phyloP scores from a whole-genome alignment of 495 filamentous ascomycete genomes.

The Aspergillus panamensis region DNA sequence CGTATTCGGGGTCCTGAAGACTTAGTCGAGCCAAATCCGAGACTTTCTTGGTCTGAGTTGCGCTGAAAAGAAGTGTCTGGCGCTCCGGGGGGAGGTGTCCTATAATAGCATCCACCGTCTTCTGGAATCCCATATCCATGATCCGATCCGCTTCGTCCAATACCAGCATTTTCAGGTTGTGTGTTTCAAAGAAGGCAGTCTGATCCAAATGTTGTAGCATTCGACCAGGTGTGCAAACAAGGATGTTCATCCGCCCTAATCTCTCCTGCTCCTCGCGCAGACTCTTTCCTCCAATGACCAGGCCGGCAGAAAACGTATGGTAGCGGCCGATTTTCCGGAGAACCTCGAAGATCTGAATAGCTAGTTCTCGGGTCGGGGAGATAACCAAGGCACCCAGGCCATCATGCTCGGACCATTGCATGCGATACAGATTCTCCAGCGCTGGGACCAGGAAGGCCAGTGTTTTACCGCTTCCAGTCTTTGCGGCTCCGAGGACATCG shows the following conservation, averaged over 20 bases:
- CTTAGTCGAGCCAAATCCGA: constrained; percentile 87
- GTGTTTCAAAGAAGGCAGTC: constrained; percentile 83
- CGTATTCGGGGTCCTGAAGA: constrained; percentile 87
- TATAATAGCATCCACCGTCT: constrained; percentile 86
- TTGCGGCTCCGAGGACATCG: constrained; percentile 92
- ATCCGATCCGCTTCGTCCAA: constrained; percentile 96
- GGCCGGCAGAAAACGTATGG: constrained; percentile 86
- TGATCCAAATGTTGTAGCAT: constrained; percentile 97
- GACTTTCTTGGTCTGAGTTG: constrained; percentile 92
- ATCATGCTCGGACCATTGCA: constrained; percentile 85
- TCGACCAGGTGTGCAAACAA: constrained; percentile 92
- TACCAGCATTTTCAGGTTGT: constrained; percentile 88
- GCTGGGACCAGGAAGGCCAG: constrained; percentile 89
- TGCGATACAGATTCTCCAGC: constrained; percentile 90
- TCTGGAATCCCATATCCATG: constrained; percentile 96
- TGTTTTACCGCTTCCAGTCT: constrained; percentile 96
- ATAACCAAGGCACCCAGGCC: constrained; percentile 90
- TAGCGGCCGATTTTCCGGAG: constrained; percentile 84
- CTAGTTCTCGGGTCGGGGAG: constrained; percentile 90
- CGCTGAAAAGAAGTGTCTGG: constrained; percentile 93
- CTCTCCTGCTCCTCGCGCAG: constrained; percentile 84
- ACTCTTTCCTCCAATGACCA: constrained; percentile 94
- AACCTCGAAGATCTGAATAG: constrained; percentile 96
- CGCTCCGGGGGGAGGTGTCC: constrained; percentile 83
- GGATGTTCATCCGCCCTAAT: constrained; percentile 90